These are phyloP conservation scores for Pseudocercospora fijiensis DNA, from an alignment of 2,329 filamentous ascomycete species.

Conservation along the genomic window DNA sequence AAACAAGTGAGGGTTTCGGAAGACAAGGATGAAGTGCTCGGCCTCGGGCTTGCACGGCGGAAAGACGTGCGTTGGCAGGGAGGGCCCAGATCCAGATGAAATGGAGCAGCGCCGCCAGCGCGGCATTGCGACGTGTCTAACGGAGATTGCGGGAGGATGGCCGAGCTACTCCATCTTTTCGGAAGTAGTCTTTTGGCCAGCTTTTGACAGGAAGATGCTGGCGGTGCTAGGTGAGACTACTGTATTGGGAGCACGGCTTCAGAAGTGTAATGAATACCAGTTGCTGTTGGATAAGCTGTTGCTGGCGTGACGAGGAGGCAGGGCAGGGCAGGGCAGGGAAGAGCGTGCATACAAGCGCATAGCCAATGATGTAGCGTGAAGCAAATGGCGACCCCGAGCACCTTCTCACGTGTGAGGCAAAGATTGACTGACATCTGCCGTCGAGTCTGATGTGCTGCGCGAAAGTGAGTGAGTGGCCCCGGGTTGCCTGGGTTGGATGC, in stretches of 20 bases:
- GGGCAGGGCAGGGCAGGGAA: background rate
- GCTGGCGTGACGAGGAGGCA: too few relatives aligned
- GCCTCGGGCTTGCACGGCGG: background rate
- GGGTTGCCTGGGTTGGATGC: too few relatives aligned
- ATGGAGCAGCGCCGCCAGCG: too few relatives aligned
- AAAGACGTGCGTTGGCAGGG: background rate
- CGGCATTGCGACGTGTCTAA: background rate
- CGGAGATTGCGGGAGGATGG: background rate
- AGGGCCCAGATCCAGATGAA: background rate
- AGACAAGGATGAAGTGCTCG: background rate
- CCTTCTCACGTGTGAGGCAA: constrained; percentile 1
- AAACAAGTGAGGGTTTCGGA: background rate
- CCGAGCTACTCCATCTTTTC: constrained; percentile 6
- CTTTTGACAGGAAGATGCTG: background rate
- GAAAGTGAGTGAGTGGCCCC: too few relatives aligned
- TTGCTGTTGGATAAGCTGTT: too few relatives aligned
- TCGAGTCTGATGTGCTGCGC: too few relatives aligned
- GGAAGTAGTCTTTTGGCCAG: background rate
- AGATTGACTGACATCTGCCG: too few relatives aligned
- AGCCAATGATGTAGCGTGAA: background rate
- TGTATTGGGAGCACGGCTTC: too few relatives aligned
- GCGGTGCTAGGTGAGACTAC: too few relatives aligned
- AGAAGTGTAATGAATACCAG: too few relatives aligned
- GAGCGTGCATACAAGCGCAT: background rate
- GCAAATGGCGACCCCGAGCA: constrained; percentile 2